These are phyloP conservation scores for Secale cereale DNA, from an alignment of 176 grass and related monocot species.

Conservation along the genomic window DNA sequence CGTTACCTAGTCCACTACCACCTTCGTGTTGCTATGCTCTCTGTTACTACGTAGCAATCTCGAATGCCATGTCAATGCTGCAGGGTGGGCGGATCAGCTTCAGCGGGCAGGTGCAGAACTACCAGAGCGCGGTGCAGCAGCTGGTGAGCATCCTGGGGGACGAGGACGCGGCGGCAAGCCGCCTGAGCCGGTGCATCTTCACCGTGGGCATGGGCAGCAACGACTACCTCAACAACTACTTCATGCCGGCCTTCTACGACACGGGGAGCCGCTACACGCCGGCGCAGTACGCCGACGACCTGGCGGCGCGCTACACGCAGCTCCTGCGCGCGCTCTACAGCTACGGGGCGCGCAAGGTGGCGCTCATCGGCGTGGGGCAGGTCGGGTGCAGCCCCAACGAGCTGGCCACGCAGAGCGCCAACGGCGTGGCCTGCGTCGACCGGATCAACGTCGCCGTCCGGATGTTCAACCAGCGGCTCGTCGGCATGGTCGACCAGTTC, in stretches of 20 bases:
- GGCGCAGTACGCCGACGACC: slow-evolving; percentile 57
- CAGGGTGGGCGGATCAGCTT: slow-evolving; percentile 60
- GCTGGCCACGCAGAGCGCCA: slow-evolving; percentile 62
- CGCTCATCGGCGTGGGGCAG: slow-evolving; percentile 68
- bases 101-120: slow-evolving; percentile 66
- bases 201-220: slow-evolving; percentile 94
- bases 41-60: background rate
- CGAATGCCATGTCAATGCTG: background rate
- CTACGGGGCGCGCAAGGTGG: slow-evolving; percentile 87
- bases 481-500: slow-evolving; percentile 51
- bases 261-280: slow-evolving; percentile 64
- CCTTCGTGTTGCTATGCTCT: background rate
- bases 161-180: slow-evolving; percentile 49
- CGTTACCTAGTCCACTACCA: background rate
- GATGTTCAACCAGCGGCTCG: slow-evolving; percentile 65
- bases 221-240: slow-evolving; percentile 99
- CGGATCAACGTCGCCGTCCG: slow-evolving; percentile 60
- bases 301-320: slow-evolving; percentile 42
- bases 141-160: slow-evolving; percentile 60
- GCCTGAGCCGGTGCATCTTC: slow-evolving; percentile 91
- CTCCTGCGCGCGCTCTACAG: slow-evolving; percentile 58
- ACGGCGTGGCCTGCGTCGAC: slow-evolving; percentile 63
- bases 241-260: slow-evolving; percentile 80
- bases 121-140: slow-evolving; percentile 68
- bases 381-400: slow-evolving; percentile 83